Evolutionary conservation across 805 yeast species (phyloP).

Genomic region (Wickerhamiella parazyma): DNA sequence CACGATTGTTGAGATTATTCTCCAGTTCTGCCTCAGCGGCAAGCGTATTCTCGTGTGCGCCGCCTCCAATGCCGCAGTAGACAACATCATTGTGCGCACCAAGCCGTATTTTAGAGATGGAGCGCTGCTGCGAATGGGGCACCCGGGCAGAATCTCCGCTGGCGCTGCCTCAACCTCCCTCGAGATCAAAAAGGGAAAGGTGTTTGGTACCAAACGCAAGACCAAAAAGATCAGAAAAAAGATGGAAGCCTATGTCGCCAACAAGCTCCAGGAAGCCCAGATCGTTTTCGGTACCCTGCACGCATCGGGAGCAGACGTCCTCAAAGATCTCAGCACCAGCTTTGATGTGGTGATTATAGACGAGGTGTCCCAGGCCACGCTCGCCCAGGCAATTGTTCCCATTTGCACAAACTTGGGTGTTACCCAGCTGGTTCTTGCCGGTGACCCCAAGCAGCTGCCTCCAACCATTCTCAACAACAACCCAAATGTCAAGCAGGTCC

Average conservation of each 20-base stretch:
- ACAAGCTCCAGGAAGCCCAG: constrained; percentile 42
- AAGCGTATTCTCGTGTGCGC: constrained; percentile 75
- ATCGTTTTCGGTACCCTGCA: constrained; percentile 78
- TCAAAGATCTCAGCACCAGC: constrained; percentile 9
- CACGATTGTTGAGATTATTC: constrained; percentile 67
- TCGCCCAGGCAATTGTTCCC: constrained; percentile 97
- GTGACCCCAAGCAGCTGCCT: constrained; percentile 84
- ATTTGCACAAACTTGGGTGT: constrained; percentile 47
- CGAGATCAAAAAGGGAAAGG: neutral
- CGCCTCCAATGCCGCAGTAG: constrained; percentile 85
- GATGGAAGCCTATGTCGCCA: constrained; percentile 29
- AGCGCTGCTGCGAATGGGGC: neutral
- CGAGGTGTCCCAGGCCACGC: constrained; percentile 87
- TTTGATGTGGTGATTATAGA: constrained; percentile 82
- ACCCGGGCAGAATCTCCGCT: neutral
- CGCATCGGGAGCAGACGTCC: constrained; percentile 60
- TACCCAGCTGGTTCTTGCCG: constrained; percentile 63
- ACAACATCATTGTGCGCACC: constrained; percentile 77
- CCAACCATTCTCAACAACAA: constrained; percentile 60
- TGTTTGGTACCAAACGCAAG: neutral
- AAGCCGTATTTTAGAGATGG: constrained; percentile 4
- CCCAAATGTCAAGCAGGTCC: constrained; percentile 29
- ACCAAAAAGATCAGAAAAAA: neutral
- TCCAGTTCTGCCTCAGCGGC: constrained; percentile 44
- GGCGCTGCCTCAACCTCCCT: neutral